Evolutionary conservation across 495 filamentous ascomycete species (phyloP).

Genomic region (Cenococcum geophilum): DNA sequence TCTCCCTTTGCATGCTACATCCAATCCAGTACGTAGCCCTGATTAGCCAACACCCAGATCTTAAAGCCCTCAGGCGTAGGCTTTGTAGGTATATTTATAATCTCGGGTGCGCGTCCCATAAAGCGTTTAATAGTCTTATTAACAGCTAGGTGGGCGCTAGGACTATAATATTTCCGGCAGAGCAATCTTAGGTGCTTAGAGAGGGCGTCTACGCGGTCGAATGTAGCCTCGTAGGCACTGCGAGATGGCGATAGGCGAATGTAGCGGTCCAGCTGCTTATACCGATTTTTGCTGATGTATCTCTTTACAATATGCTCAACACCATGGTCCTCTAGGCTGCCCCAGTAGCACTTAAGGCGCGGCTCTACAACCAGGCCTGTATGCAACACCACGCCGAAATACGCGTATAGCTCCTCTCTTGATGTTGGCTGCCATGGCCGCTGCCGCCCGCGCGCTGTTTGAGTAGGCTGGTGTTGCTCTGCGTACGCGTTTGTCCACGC

Average conservation of each 20-base stretch:
- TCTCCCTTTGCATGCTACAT: background rate
- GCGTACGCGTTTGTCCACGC: background rate
- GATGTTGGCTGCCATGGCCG: background rate
- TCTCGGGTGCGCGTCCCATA: too few species aligned
- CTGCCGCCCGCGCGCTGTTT: background rate
- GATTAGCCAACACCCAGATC: too few species aligned
- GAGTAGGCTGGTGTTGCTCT: too few species aligned
- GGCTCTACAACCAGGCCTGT: background rate
- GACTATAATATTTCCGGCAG: background rate
- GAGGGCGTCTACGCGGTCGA: background rate
- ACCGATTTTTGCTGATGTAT: background rate
- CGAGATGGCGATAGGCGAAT: background rate
- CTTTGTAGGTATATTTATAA: too few species aligned
- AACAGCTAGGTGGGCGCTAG: background rate
- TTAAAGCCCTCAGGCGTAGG: too few species aligned
- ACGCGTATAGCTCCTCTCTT: background rate
- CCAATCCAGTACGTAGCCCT: too few species aligned
- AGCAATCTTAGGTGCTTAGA: background rate
- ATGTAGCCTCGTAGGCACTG: background rate
- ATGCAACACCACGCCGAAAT: background rate
- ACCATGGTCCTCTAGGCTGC: background rate
- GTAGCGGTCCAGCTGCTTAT: background rate
- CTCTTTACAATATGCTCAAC: background rate
- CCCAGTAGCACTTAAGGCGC: background rate
- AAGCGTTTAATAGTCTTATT: too few species aligned